Evolutionary conservation across 495 filamentous ascomycete species (phyloP).

Genomic region (Podospora australis): DNA sequence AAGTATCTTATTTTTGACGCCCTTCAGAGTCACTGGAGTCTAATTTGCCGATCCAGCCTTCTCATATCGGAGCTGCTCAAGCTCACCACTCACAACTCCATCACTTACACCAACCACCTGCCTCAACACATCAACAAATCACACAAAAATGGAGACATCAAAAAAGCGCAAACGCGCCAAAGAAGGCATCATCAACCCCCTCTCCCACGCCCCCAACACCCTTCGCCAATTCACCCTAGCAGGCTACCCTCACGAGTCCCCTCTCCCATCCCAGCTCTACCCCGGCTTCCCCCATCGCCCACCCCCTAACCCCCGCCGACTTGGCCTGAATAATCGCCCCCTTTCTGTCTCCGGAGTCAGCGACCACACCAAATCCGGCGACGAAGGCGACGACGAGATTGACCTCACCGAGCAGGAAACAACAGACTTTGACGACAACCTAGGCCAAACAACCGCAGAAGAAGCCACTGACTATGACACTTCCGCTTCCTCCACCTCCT

Average conservation of each 20-base stretch:
- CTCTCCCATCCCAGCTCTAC: conserved; percentile 29
- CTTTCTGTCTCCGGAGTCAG: neutral
- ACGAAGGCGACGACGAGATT: conserved; percentile 4
- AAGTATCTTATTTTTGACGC: too few relatives aligned
- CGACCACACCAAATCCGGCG: conserved; percentile 1
- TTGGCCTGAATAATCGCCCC: too few relatives aligned
- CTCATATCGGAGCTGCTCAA: too few relatives aligned
- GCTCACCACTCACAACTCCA: neutral
- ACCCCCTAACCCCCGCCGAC: conserved; percentile 7
- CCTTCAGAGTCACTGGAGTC: too few relatives aligned
- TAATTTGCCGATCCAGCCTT: neutral
- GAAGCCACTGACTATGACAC: neutral
- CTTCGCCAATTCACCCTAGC: conserved; percentile 36
- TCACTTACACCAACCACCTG: neutral
- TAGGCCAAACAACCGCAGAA: neutral
- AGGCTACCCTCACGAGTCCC: conserved; percentile 28
- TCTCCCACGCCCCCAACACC: conserved; percentile 35
- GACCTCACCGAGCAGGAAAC: conserved; percentile 1
- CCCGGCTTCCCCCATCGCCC: conserved; percentile 39
- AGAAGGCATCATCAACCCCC: conserved; percentile 39
- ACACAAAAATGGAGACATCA: neutral
- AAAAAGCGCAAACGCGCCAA: conserved; percentile 25
- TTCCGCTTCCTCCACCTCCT: neutral
- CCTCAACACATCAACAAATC: neutral
- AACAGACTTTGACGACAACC: neutral